Base-by-base conservation (phyloP, 177 flowering plant genomes). In the Vitis hybrid region DNA sequence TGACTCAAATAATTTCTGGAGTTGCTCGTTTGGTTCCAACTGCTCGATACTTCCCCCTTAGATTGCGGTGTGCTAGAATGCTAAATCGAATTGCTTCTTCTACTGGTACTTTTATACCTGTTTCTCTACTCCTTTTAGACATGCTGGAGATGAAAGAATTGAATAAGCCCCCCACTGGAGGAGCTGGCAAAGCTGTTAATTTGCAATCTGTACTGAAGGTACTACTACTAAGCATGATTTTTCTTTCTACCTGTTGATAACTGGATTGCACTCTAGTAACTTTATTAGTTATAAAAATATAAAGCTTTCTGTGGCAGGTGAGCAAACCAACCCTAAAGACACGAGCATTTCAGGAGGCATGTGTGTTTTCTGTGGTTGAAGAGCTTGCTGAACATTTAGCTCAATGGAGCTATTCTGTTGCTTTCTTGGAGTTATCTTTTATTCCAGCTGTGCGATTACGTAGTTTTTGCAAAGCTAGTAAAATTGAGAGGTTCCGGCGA, bases 91-190 rank as follows among this genome's bases (percentile, higher is more conserved):
- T 96, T 71, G 88, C 98, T 79, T 87, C 90, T 71, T 76, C 95
- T 17, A 91, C 91, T 3, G 76, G 78, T 62, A 83, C 90, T 58
- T 96, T 82, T 71, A 82, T 90, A 63, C 99, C 99, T 20, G 91
- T 96, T 68, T 84, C 97, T 53, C 69, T 86, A 77, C 91, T 87
- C 63, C 97, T 96, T 66, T 61, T 92, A 75, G 98, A 96, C 83
- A 90, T 91, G 97, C 79, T 93, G 68, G 97, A 91, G 71, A 90
- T 96, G 88, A 96, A 95, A 77, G 97, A 95, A 80, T 70, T 95
- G 73, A 84, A 85, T 72, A 87, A 66, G 46, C 81, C 89, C 20
- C 87, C 97, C 11, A 85, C 92, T 62, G 97, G 93, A 11, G 97
- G 94, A 62, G 84, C 86, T 73, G 97, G 99, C 21, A 88, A 87